Evolutionary conservation across 2,329 filamentous ascomycete genomes (phyloP).

Genomic region (Knufia fluminis): DNA sequence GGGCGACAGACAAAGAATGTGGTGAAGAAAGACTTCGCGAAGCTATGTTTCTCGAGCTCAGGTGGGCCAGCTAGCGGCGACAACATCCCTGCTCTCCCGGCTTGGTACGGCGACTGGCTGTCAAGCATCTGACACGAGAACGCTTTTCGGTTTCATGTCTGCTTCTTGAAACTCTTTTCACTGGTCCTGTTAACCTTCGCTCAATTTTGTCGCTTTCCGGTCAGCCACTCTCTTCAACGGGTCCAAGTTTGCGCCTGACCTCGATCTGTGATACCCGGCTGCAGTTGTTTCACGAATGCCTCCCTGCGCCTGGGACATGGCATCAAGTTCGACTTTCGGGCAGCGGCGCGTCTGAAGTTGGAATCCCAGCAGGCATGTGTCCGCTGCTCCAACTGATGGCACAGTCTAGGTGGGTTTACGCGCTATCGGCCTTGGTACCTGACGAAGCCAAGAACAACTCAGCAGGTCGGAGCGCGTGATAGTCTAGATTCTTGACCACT

Average conservation of each 20-base stretch:
- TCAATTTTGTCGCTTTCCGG: not conserved
- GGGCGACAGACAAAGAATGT: constrained; percentile 9
- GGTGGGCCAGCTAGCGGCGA: not conserved
- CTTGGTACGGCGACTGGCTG: constrained; percentile 5
- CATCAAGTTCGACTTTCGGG: not conserved
- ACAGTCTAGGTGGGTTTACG: too few relatives aligned
- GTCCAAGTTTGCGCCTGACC: constrained; percentile 3
- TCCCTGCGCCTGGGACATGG: not conserved
- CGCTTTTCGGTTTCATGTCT: constrained; percentile 6
- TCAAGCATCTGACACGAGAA: not conserved
- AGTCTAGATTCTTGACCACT: too few relatives aligned
- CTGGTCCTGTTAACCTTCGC: constrained; percentile 3
- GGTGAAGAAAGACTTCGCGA: constrained; percentile 6
- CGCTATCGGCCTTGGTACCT: too few relatives aligned
- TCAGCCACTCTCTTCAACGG: constrained; percentile 4
- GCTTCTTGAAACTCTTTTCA: constrained; percentile 6
- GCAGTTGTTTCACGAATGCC: not conserved
- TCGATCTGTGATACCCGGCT: not conserved
- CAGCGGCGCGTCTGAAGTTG: not conserved
- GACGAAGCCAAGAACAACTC: too few relatives aligned
- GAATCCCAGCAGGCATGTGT: not conserved
- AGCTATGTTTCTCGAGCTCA: constrained; percentile 1
- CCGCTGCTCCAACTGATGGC: too few relatives aligned
- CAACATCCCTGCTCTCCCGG: constrained; percentile 1
- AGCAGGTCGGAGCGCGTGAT: too few relatives aligned